Evolutionary conservation across 306 rosid genomes (phyloP).

Genomic region (Dalbergia cultrata): DNA sequence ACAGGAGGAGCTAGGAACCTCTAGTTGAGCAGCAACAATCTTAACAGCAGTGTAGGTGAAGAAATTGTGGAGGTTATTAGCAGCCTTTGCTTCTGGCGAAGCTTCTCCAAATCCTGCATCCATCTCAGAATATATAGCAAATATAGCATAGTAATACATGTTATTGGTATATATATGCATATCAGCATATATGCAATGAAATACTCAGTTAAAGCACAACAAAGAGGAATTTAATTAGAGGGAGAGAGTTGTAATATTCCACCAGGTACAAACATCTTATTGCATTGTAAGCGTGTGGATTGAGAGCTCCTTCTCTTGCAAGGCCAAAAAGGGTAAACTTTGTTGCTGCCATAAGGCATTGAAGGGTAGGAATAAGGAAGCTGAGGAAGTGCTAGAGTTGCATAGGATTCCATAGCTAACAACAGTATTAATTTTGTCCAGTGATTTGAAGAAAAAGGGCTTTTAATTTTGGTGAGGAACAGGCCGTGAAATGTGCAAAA

Average conservation of each 20-base stretch:
- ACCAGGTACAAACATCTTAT: constrained; percentile 96
- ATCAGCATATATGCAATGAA: background rate
- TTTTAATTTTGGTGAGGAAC: constrained; percentile 10
- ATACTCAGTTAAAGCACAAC: background rate
- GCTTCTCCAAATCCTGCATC: constrained; percentile 92
- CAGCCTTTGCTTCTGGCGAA: constrained; percentile 92
- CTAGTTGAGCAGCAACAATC: constrained; percentile 84
- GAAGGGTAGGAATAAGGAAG: constrained; percentile 64
- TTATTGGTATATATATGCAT: background rate
- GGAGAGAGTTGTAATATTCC: constrained; percentile 46
- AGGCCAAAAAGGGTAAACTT: constrained; percentile 52
- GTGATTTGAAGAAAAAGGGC: constrained; percentile 26
- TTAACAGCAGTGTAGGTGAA: constrained; percentile 85
- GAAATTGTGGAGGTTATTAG: constrained; percentile 82
- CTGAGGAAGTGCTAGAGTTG: constrained; percentile 60
- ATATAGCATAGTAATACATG: background rate
- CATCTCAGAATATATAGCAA: background rate
- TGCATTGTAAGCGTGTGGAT: constrained; percentile 67
- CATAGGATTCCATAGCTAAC: constrained; percentile 70
- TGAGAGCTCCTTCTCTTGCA: constrained; percentile 55
- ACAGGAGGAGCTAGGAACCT: constrained; percentile 59
- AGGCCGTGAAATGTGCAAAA: background rate
- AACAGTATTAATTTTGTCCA: background rate
- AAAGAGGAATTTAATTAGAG: background rate
- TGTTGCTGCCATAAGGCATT: constrained; percentile 46